phyloP scores from a whole-genome alignment of 1,284 basidiomycete genomes.

The Heterobasidion occidentale region DNA sequence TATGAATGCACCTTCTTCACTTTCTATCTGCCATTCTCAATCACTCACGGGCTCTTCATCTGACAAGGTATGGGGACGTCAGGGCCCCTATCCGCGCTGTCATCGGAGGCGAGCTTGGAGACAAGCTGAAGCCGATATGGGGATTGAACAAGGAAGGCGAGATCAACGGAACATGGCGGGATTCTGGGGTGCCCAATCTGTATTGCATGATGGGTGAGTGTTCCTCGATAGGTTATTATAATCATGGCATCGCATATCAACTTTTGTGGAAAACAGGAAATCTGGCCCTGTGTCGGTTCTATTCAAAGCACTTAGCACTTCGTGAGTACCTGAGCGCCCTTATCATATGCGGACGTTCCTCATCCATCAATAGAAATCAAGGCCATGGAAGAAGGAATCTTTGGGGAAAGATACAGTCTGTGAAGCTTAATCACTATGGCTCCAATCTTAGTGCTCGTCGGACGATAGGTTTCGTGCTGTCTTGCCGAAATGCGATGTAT shows the following conservation, averaged over 20 bases:
- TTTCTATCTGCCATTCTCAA: slow-evolving; percentile 12
- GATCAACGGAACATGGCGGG: slow-evolving; percentile 40
- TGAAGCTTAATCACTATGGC: no score
- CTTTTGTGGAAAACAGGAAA: slow-evolving; percentile 29
- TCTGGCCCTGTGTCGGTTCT: slow-evolving; percentile 44
- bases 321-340: slow-evolving; percentile 29
- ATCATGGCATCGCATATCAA: neutral
- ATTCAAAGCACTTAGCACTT: slow-evolving; percentile 52
- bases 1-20: slow-evolving; percentile 16
- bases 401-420: slow-evolving; percentile 32
- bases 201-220: slow-evolving; percentile 51
- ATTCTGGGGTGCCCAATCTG: slow-evolving; percentile 40
- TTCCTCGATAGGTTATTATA: neutral
- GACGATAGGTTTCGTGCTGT: no score
- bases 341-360: neutral
- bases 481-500: no score
- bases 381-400: slow-evolving; percentile 45
- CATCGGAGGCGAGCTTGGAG: slow-evolving; percentile 39
- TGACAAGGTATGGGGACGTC: slow-evolving; percentile 30
- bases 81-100: slow-evolving; percentile 33
- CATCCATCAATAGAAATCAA: slow-evolving; percentile 38
- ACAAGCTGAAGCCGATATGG: slow-evolving; percentile 44
- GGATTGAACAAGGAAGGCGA: slow-evolving; percentile 52
- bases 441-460: no score
- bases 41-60: neutral